Evolutionary conservation across 495 filamentous ascomycete genomes (phyloP).

Genomic region (Penicillium coprophilum): DNA sequence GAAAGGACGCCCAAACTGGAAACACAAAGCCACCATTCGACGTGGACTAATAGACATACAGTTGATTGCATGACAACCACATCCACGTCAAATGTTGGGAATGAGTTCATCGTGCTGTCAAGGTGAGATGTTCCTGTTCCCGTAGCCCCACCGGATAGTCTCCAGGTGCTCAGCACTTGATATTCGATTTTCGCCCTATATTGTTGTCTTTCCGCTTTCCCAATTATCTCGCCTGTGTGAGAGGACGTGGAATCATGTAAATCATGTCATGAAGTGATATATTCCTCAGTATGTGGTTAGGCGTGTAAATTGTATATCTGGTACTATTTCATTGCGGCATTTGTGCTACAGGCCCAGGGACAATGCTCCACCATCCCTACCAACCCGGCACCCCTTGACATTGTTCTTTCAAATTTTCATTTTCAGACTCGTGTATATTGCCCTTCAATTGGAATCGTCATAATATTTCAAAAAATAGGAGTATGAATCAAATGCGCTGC

Average conservation of each 20-base stretch:
- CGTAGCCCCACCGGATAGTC: not conserved
- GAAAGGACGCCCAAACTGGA: not conserved
- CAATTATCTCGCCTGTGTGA: not conserved
- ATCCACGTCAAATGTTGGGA: not conserved
- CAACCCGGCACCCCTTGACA: not conserved
- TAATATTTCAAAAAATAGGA: not conserved
- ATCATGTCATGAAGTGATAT: not conserved
- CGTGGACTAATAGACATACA: not conserved
- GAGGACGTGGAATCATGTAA: not conserved
- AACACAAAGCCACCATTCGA: conserved; percentile 1
- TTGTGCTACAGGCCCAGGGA: conserved; percentile 11
- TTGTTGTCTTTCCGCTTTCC: not conserved
- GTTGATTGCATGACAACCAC: not conserved
- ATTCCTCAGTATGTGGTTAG: not conserved
- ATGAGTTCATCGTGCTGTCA: not conserved
- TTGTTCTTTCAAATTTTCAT: not conserved
- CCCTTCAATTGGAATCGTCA: not conserved
- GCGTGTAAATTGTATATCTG: not conserved
- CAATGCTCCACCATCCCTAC: not conserved
- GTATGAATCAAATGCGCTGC: not conserved
- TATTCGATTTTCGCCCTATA: not conserved
- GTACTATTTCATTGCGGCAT: conserved; percentile 1
- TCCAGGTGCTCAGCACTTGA: not conserved
- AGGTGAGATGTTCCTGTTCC: not conserved
- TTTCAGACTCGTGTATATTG: not conserved